Percentiles rank a stretch among this genome's conserved stretches.
These are phyloP conservation scores for Trichoderma sp. DNA, from an alignment of 2,329 filamentous ascomycete species.

Conservation along the genomic window DNA sequence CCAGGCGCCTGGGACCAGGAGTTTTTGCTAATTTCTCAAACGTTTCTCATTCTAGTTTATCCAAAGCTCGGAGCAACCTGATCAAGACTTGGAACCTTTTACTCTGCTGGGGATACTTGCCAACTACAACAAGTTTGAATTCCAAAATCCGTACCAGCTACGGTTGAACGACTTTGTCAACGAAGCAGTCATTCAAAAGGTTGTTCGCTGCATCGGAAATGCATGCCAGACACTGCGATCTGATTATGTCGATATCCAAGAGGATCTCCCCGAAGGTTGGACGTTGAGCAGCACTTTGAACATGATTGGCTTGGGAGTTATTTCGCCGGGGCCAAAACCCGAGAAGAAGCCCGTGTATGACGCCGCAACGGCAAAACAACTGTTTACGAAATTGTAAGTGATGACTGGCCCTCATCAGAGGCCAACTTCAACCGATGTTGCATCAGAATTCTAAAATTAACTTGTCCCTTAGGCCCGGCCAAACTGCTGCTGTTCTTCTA, in stretches of 20 bases:
- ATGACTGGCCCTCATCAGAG: not conserved
- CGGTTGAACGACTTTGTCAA: conserved; percentile 96
- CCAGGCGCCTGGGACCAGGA: not conserved
- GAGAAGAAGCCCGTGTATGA: conserved; percentile 64
- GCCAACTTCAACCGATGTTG: not conserved
- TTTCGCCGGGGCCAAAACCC: conserved; percentile 70
- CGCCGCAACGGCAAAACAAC: conserved; percentile 77
- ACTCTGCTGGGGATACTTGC: conserved; percentile 82
- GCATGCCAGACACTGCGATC: conserved; percentile 70
- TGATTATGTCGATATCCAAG: conserved; percentile 82
- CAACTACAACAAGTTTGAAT: conserved; percentile 99
- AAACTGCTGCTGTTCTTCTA: conserved; percentile 78
- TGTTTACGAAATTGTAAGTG: conserved; percentile 74
- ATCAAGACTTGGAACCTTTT: conserved; percentile 72
- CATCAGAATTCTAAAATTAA: not conserved
- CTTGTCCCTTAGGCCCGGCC: conserved; percentile 64
- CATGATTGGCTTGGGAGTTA: conserved; percentile 80
- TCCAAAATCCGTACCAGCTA: conserved; percentile 92
- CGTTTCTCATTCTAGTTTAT: conserved; percentile 62
- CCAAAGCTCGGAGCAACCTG: conserved; percentile 72
- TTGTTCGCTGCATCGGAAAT: conserved; percentile 74
- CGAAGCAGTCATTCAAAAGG: conserved; percentile 80
- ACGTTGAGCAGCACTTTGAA: conserved; percentile 77
- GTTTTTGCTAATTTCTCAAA: conserved; percentile 16
- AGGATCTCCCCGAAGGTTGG: conserved; percentile 91